phyloP scores from a whole-genome alignment of 345 rosid genomes.

The Geranium brycei region DNA sequence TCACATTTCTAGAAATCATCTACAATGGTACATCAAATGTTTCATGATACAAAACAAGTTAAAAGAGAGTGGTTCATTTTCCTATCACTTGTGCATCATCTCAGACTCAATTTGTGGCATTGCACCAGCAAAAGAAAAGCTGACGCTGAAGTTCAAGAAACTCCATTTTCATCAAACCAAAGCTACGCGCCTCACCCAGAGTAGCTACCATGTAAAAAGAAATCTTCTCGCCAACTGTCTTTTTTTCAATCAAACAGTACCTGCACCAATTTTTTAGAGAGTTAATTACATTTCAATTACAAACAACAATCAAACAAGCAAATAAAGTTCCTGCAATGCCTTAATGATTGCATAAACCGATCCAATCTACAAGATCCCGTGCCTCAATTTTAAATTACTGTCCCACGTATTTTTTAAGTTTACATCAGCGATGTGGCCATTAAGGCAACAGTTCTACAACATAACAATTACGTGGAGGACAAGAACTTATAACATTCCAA shows the following conservation, averaged over 20 bases:
- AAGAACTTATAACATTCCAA: no score
- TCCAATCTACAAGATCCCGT: no score
- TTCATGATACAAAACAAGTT: slow-evolving; percentile 12
- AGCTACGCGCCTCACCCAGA: slow-evolving; percentile 9
- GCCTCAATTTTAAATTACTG: no score
- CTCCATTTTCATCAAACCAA: background rate
- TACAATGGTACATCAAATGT: slow-evolving; percentile 17
- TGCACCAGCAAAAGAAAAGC: background rate
- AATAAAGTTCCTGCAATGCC: background rate
- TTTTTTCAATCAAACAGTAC: slow-evolving; percentile 15
- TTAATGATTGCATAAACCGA: no score
- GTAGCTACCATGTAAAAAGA: slow-evolving; percentile 1
- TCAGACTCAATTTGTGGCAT: background rate
- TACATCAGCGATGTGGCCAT: no score
- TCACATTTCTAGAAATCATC: slow-evolving; percentile 7
- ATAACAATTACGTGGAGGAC: no score
- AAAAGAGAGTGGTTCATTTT: slow-evolving; percentile 2
- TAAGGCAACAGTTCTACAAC: no score
- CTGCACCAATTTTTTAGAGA: slow-evolving; percentile 19
- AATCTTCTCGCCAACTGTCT: slow-evolving; percentile 5
- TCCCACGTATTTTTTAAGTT: no score
- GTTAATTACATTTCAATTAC: slow-evolving; percentile 3
- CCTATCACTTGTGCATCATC: background rate
- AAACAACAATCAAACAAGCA: background rate
- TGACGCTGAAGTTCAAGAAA: background rate